A percentile compares a stretch with the other conserved stretches of the same genome.
These are phyloP conservation scores for Ramaria sp. DNA, from an alignment of 768 basidiomycete genomes.

Conservation along the genomic window DNA sequence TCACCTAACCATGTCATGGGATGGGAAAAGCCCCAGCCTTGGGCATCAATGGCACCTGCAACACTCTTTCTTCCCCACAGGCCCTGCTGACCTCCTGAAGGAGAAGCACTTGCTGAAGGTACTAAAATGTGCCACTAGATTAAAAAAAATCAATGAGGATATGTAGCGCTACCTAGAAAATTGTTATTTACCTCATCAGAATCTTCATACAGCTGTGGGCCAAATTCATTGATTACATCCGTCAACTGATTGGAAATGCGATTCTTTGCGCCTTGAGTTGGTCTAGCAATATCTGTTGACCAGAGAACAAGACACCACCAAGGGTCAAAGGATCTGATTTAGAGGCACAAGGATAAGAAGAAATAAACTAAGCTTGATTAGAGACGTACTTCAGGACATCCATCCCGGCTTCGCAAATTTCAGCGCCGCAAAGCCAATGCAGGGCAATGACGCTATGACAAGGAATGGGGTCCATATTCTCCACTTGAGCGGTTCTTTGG, in stretches of 20 bases:
- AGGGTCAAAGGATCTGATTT: too few species aligned
- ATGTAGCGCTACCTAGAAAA: slow-evolving; percentile 4
- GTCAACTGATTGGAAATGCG: slow-evolving; percentile 77
- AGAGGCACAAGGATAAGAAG: too few species aligned
- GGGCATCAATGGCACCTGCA: slow-evolving; percentile 73
- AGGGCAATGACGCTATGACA: too few species aligned
- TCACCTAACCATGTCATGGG: slow-evolving; percentile 95
- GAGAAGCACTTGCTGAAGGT: slow-evolving; percentile 72
- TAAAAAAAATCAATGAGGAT: slow-evolving; percentile 3
- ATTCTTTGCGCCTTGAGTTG: slow-evolving; percentile 62
- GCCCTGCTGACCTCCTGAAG: slow-evolving; percentile 62
- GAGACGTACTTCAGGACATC: too few species aligned
- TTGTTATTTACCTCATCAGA: slow-evolving; percentile 47
- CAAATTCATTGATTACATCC: slow-evolving; percentile 76
- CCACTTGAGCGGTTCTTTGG: slow-evolving; percentile 50
- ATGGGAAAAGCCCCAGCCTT: too few species aligned
- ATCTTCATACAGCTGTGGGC: too few species aligned
- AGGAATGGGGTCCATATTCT: slow-evolving; percentile 68
- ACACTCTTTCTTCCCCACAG: slow-evolving; percentile 73
- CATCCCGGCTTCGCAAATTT: too few species aligned
- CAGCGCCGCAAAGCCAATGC: too few species aligned
- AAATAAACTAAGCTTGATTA: too few species aligned
- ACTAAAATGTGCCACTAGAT: too few species aligned
- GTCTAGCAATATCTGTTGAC: too few species aligned
- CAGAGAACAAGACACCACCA: slow-evolving; percentile 78